Conservation (phyloP, 2,329 filamentous ascomycete genomes). For the Cytospora mali region DNA sequence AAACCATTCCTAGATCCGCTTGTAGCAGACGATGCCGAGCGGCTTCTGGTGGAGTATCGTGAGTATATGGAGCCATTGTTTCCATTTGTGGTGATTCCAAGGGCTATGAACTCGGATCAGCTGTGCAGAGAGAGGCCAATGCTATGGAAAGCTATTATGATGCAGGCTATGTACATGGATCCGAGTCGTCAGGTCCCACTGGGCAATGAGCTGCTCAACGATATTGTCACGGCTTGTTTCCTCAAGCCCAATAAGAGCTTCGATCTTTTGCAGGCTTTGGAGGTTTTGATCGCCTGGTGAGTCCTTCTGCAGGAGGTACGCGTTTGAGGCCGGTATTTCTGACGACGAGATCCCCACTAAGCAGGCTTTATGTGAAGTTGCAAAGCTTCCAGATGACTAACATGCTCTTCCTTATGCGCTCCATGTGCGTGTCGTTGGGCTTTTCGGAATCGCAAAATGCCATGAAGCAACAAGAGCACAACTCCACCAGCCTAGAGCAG, state of each 20-base stretch:
- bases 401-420: slow-evolving; percentile 50
- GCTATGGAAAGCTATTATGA: slow-evolving; percentile 54
- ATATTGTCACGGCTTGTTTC: slow-evolving; percentile 45
- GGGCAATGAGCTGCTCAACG: slow-evolving; percentile 47
- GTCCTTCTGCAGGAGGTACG: slow-evolving; percentile 14
- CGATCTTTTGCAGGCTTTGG: slow-evolving; percentile 51
- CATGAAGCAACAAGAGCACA: slow-evolving; percentile 31
- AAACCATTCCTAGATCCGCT: slow-evolving; percentile 36
- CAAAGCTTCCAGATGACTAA: slow-evolving; percentile 55
- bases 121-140: slow-evolving; percentile 46
- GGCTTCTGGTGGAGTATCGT: slow-evolving; percentile 43
- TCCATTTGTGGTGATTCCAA: slow-evolving; percentile 50
- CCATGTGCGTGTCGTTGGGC: slow-evolving; percentile 47
- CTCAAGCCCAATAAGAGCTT: slow-evolving; percentile 48
- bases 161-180: slow-evolving; percentile 46
- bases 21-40: slow-evolving; percentile 43
- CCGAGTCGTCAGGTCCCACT: slow-evolving; percentile 47
- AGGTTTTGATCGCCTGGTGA: slow-evolving; percentile 51
- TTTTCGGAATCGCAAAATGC: slow-evolving; percentile 37
- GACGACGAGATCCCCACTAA: not conserved
- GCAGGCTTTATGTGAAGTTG: slow-evolving; percentile 51
- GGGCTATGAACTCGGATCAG: slow-evolving; percentile 39
- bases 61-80: slow-evolving; percentile 41
- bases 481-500: slow-evolving; percentile 41
- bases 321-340: not conserved